phyloP scores from a whole-genome alignment of 2,329 filamentous ascomycete species.

The Emmonsia crescens region DNA sequence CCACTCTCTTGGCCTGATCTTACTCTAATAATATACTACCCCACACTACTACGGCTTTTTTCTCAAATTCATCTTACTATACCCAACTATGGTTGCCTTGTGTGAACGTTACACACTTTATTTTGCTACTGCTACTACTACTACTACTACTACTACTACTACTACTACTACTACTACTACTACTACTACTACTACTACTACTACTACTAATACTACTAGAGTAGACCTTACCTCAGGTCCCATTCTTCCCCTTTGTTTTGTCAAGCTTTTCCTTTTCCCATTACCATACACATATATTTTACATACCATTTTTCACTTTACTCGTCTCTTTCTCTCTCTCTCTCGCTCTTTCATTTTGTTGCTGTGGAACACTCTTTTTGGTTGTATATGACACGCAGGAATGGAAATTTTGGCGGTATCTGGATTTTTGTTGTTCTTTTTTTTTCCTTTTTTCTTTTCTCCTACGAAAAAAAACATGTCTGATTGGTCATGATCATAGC shows the following conservation, averaged over 20 bases:
- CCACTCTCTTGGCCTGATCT: background rate
- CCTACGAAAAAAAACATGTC: background rate
- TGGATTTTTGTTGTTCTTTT: background rate
- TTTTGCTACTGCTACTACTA: background rate
- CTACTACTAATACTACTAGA: background rate
- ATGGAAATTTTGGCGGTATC: background rate
- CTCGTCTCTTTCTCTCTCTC: background rate
- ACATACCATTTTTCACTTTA: background rate
- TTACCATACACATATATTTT: background rate
- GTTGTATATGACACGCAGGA: background rate
- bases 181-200: background rate
- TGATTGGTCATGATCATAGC: background rate
- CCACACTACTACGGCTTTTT: background rate
- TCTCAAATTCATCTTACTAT: background rate
- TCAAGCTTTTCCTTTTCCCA: background rate
- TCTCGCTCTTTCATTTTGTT: background rate
- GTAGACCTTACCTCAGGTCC: background rate
- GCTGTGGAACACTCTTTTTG: background rate
- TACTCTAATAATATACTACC: background rate
- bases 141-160: background rate
- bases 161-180: background rate
- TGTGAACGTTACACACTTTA: background rate
- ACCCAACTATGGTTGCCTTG: background rate
- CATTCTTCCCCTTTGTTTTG: background rate
- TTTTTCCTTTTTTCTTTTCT: background rate